These are phyloP conservation scores for Paecilomyces sp. DNA, from an alignment of 2,329 filamentous ascomycete genomes.

Conservation along the genomic window DNA sequence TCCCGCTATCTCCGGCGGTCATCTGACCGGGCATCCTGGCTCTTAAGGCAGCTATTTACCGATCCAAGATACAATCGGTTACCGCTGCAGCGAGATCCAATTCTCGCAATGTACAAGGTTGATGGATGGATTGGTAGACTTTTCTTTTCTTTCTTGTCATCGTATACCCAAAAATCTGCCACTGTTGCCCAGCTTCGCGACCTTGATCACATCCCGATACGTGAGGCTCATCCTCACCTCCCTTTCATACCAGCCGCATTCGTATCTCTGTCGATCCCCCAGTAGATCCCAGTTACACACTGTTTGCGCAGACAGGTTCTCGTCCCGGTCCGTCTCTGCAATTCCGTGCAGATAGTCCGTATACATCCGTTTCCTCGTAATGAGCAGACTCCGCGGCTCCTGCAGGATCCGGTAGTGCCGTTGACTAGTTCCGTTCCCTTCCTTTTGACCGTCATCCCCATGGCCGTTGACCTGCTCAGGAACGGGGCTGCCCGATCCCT, in stretches of 20 bases:
- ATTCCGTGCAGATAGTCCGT: constrained; percentile 55
- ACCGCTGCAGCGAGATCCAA: neutral
- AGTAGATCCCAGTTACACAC: constrained; percentile 55
- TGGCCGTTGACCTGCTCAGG: constrained; percentile 33
- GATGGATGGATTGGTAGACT: neutral
- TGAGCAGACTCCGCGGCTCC: constrained; percentile 66
- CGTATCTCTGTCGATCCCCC: constrained; percentile 31
- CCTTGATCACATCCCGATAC: constrained; percentile 77
- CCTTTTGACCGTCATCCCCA: constrained; percentile 3
- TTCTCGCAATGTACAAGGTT: neutral
- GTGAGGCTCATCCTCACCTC: constrained; percentile 53
- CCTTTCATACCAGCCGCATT: constrained; percentile 40
- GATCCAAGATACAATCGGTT: neutral
- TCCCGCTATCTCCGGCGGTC: neutral
- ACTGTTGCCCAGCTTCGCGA: constrained; percentile 65
- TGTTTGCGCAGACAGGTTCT: constrained; percentile 47
- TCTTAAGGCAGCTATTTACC: neutral
- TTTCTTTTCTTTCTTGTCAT: constrained; percentile 9
- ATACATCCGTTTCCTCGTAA: constrained; percentile 51
- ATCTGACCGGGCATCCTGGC: neutral
- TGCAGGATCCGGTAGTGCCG: constrained; percentile 62
- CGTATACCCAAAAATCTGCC: constrained; percentile 45
- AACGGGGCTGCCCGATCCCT: constrained; percentile 36
- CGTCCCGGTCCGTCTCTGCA: constrained; percentile 51
- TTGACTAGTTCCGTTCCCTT: constrained; percentile 15